phyloP scores from a whole-genome alignment of 306 rosid species.

The Vigna unguiculata region DNA sequence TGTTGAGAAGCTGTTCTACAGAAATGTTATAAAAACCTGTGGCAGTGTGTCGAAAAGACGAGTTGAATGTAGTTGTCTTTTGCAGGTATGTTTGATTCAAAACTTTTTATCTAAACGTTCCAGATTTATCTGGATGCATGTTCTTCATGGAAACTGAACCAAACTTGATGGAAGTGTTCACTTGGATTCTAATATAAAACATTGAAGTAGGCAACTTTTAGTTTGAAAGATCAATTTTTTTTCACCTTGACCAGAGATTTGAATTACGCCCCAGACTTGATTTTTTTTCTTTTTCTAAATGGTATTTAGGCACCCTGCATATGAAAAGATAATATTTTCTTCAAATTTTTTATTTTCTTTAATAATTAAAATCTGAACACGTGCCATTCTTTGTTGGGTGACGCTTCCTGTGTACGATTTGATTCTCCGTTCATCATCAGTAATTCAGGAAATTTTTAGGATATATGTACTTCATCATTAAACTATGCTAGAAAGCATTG shows the following conservation, averaged over 20 bases:
- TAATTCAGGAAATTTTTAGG: slow-evolving; percentile 4
- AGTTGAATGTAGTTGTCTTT: slow-evolving; percentile 73
- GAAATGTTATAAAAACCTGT: slow-evolving; percentile 69
- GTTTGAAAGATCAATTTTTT: slow-evolving; percentile 28
- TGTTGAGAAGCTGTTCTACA: slow-evolving; percentile 80
- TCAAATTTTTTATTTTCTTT: neutral
- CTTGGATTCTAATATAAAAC: slow-evolving; percentile 21
- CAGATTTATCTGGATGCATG: slow-evolving; percentile 33
- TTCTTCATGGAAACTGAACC: slow-evolving; percentile 30
- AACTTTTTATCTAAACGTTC: neutral
- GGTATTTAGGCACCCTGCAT: too few species aligned
- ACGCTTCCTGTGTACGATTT: neutral
- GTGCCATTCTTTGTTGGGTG: slow-evolving; percentile 1
- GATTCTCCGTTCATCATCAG: slow-evolving; percentile 7
- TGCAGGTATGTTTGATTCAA: slow-evolving; percentile 63
- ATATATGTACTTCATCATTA: neutral
- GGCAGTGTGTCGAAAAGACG: slow-evolving; percentile 59
- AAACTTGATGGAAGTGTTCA: slow-evolving; percentile 11
- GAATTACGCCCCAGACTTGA: neutral
- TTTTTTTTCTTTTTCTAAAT: too few species aligned
- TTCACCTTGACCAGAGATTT: slow-evolving; percentile 10
- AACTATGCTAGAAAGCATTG: too few species aligned
- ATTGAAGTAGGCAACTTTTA: neutral
- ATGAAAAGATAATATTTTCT: neutral
- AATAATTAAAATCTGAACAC: slow-evolving; percentile 19